Evolutionary conservation across 2,329 filamentous ascomycete species (phyloP).

Genomic region (Verticillium alfalfae): DNA sequence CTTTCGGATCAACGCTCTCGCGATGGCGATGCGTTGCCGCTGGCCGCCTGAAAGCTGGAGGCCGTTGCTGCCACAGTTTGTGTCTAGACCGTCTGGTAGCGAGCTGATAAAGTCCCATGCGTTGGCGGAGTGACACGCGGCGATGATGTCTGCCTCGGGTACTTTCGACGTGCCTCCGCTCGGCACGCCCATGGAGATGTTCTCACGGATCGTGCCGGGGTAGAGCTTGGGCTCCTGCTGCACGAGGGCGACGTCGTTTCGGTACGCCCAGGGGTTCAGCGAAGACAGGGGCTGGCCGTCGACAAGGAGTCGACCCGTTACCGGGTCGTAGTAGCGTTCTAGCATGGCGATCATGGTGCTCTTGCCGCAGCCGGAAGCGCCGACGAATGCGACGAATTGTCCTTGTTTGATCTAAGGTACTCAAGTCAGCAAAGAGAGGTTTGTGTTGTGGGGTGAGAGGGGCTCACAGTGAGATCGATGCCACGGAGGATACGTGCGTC

Average conservation of each 20-base stretch:
- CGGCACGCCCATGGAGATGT: slow-evolving; percentile 42
- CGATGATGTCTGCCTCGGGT: slow-evolving; percentile 28
- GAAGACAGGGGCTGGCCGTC: slow-evolving; percentile 19
- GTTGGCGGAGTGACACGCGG: slow-evolving; percentile 39
- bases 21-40: slow-evolving; percentile 50
- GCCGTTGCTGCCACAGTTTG: slow-evolving; percentile 9
- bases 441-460: not conserved
- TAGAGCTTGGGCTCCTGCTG: slow-evolving; percentile 9
- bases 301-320: not conserved
- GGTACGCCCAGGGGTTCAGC: not conserved
- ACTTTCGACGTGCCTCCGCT: slow-evolving; percentile 15
- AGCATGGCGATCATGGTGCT: slow-evolving; percentile 52
- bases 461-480: not conserved
- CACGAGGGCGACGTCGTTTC: slow-evolving; percentile 1
- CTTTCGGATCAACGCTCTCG: slow-evolving; percentile 45
- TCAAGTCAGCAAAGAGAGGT: not conserved
- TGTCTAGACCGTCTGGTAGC: slow-evolving; percentile 28
- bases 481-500: not conserved
- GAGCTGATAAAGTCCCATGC: slow-evolving; percentile 45
- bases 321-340: slow-evolving; percentile 26
- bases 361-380: slow-evolving; percentile 54
- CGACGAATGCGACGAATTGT: slow-evolving; percentile 49
- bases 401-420: slow-evolving; percentile 30
- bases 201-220: slow-evolving; percentile 46
- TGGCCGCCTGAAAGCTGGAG: slow-evolving; percentile 46